Evolutionary conservation across 2,329 filamentous ascomycete species (phyloP), one percentile per base, ranked within the genome.

Genomic region (Acrocalymma vagum): DNA sequence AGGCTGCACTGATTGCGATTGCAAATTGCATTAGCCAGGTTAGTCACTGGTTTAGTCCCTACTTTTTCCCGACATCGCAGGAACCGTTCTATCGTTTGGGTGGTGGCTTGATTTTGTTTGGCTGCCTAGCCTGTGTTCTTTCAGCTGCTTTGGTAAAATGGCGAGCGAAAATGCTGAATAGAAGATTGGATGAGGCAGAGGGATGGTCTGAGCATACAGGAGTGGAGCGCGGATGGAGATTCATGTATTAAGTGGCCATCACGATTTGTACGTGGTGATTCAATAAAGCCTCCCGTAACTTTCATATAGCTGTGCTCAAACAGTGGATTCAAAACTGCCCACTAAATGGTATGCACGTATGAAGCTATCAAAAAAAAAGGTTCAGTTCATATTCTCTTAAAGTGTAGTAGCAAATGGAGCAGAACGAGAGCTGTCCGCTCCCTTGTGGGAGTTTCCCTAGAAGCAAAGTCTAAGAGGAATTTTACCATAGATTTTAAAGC

Each of bases 1-100:
- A 68, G 23, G 72, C 72, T 0, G 72, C 72, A 0, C 62, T 75
- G 1, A 70, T 75, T 31, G 72, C 72, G 1, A 72, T 73, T 29
- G 71, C 72, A 5, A 74, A 75, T 32, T 71, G 65, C 22, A 62
- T 73, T 1, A 69, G 62, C n/a, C 66, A 68, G 4, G 55, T 64
- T 1, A 70, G 65, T 2, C 72, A 75, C 24, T 74, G 72, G 71
- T 74, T 73, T 34, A 71, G 63, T 0, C 71, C 71, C 0, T 73
- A 74, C 42, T 74, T 75, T 36, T 63, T 67, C 30, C 51, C 50
- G 1, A 55, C 41, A 6, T 49, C 36, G n/a, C 57, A 61, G 39
- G 53, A 57, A 33, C 55, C 57, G 1, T 54, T 38, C 27, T 61
- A 61, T 20, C 43, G 50, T 1, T 25, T 57, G 1, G 57, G 55